A percentile compares a stretch with the other conserved stretches of the same genome.
Evolutionary conservation across 352 stramenopile genomes (phyloP).

Genomic region (Blastocystis sp.): DNA sequence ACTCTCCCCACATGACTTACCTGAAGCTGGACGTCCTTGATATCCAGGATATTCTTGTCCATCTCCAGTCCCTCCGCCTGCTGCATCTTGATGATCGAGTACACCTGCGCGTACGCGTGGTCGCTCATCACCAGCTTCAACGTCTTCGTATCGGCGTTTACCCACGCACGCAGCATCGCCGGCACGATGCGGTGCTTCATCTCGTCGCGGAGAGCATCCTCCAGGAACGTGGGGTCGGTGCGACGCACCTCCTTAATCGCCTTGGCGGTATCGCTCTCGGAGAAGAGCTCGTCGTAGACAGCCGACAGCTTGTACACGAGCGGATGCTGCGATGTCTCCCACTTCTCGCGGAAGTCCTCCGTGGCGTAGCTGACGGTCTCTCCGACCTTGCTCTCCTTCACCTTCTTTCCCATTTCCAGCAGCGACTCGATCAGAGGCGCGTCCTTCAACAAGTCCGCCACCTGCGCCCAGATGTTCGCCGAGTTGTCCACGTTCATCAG

Average conservation of each 20-base stretch:
- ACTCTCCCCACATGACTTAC: neutral
- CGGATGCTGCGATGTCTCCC: constrained; percentile 52
- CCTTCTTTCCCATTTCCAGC: constrained; percentile 41
- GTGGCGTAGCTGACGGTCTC: constrained; percentile 39
- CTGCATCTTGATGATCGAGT: constrained; percentile 55
- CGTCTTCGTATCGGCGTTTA: constrained; percentile 50
- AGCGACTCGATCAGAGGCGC: constrained; percentile 53
- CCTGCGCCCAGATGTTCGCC: constrained; percentile 44
- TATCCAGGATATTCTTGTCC: constrained; percentile 48
- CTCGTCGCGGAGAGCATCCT: constrained; percentile 43
- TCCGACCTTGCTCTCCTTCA: constrained; percentile 52
- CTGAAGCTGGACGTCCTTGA: constrained; percentile 38
- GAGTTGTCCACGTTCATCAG: constrained; percentile 54
- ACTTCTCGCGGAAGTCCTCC: constrained; percentile 55
- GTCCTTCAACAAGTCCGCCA: constrained; percentile 46
- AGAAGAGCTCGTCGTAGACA: constrained; percentile 55
- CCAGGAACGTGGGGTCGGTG: constrained; percentile 48
- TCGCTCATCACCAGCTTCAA: constrained; percentile 48
- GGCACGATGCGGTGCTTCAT: constrained; percentile 43
- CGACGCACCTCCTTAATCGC: constrained; percentile 44
- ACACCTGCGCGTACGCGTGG: constrained; percentile 42
- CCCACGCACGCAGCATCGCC: constrained; percentile 46
- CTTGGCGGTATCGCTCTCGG: constrained; percentile 47
- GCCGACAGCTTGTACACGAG: constrained; percentile 47
- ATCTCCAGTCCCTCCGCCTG: constrained; percentile 47